Base-by-base conservation (phyloP, 352 stramenopile genomes). In the Globisporangium orthogonon region DNA sequence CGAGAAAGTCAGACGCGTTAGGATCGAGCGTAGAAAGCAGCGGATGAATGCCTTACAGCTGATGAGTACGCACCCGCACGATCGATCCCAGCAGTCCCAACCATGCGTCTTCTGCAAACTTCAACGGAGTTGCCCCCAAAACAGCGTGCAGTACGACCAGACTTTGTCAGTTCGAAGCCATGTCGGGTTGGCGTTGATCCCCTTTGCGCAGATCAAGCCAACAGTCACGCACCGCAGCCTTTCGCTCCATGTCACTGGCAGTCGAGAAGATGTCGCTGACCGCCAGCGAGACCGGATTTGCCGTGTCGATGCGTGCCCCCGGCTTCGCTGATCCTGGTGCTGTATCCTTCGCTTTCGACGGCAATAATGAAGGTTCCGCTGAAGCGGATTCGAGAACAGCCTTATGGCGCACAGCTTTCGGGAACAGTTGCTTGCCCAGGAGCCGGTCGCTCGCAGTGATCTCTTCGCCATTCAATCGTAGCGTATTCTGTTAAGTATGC, bases 31-130 rank as follows among this genome's bases (percentile, higher is more conserved):
- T 39, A 13, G 44, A 2, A 44, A 45, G 44, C 18, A 6, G 43
- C 33, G 3, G 44, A 54, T 30, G 17, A 35, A 4, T 17, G 30
- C 18, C 23, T 17, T 35, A 15, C 15, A 44, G 28, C 15, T 28
- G 28, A 1, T 3, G 9, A n/a, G 11, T 31, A 61, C 67, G 29
- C 18, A 86, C 81, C 62, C 80, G 75, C 50, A 87, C 73, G 44
- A 90, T 73, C 2, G 66, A 69, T 4, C 69, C 52, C 7, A 92
- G 69, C n/a, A 89, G 58, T 1, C 49, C 61, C 13, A 64, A 51
- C 83, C 83, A 92, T 5, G 70, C 68, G 11, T 75, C 68, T 15
- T 92, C 76, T 23, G 90, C 51, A 2, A 75, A 57, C 82, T 87
- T 23, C 9, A 51, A 28, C 18, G 17, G 6, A 2, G 18, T 17